Base-by-base conservation (phyloP, 2,329 filamentous ascomycete genomes). In the Ophiostoma triangulosporum region DNA sequence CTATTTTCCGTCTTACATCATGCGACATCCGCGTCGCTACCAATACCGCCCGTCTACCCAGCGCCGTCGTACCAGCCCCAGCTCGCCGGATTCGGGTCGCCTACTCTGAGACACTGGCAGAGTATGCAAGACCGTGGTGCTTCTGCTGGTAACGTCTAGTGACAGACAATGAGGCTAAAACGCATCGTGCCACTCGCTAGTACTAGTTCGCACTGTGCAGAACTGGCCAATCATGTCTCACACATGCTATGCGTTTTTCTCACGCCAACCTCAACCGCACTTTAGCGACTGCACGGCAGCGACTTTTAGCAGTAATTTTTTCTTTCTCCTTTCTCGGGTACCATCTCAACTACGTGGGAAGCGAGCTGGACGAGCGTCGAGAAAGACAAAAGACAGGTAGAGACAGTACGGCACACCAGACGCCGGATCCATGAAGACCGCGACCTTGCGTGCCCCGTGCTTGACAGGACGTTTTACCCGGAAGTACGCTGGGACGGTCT, bases 151-250 rank as follows among this genome's bases (percentile, higher is more conserved):
- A n/a, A n/a, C n/a, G n/a, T n/a, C n/a, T n/a, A n/a, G n/a, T 43
- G 36, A 22, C 36, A 5, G 36, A 40, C 36, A 15, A 8, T 17
- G 6, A 20, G n/a, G 15, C n/a, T n/a, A n/a, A n/a, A n/a, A n/a
- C n/a, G n/a, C n/a, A n/a, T n/a, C n/a, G 35, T 33, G 35, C 35
- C 3, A 9, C 48, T 51, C 32, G 32, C 53, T 48, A 32, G 31
- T 35, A 12, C 12, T 32, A n/a, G n/a, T 33, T 50, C 49, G 43
- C 53, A 54, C 53, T 29, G 53, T 49, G 11, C 26, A 9, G 22
- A 15, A 4, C 49, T 22, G 14, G 17, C 53, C 53, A 54, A 54
- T 54, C 53, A 54, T 51, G 48, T 54, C 53, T 54, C 53, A 51
- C 29, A 14, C 31, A 20, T 31, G 17, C 20, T 4, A 33, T 51